Percentiles rank a stretch among this genome's conserved stretches.
phyloP scores from a whole-genome alignment of 1,139 yeast species.

The Schizosaccharomyces versatilis region DNA sequence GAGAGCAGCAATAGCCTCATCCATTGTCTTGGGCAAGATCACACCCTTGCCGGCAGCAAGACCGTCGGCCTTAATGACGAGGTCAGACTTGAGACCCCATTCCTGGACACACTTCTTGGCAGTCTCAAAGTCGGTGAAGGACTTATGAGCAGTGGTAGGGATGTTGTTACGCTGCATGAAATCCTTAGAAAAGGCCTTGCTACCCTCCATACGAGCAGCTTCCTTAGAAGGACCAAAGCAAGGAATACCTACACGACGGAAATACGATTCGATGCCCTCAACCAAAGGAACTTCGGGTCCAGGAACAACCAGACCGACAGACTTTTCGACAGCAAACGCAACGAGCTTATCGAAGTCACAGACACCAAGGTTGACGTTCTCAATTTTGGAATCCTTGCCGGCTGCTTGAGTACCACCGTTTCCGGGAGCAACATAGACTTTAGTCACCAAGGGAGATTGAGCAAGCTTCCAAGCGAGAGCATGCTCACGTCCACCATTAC shows the following conservation, averaged over 20 bases:
- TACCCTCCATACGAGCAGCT: conserved; percentile 93
- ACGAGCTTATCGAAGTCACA: conserved; percentile 22
- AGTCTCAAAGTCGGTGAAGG: conserved; percentile 51
- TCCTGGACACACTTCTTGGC: conserved; percentile 28
- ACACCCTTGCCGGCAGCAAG: conserved; percentile 98
- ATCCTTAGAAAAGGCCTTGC: conserved; percentile 81
- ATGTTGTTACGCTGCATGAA: conserved; percentile 81
- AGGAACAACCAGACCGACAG: conserved; percentile 62
- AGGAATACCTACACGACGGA: conserved; percentile 61
- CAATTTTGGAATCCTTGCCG: conserved; percentile 29
- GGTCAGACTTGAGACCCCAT: conserved; percentile 36
- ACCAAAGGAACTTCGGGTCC: conserved; percentile 99
- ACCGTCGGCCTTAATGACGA: conserved; percentile 93
- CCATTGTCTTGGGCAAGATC: conserved; percentile 60
- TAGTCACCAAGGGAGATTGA: conserved; percentile 49
- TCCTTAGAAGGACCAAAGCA: conserved; percentile 83
- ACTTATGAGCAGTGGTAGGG: conserved; percentile 79
- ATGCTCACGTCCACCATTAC: conserved; percentile 98
- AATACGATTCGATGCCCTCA: conserved; percentile 61
- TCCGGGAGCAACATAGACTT: conserved; percentile 66
- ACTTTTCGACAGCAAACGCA: conserved; percentile 46
- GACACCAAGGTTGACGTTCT: conserved; percentile 47
- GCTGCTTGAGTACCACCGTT: conserved; percentile 69
- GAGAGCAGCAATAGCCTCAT: conserved; percentile 70
- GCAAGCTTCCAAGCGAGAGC: conserved; percentile 83